Percentiles rank a stretch among this genome's conserved stretches.
Evolutionary conservation across 176 grass and related monocot genomes (phyloP).

Genomic region (Tillandsia leiboldiana): DNA sequence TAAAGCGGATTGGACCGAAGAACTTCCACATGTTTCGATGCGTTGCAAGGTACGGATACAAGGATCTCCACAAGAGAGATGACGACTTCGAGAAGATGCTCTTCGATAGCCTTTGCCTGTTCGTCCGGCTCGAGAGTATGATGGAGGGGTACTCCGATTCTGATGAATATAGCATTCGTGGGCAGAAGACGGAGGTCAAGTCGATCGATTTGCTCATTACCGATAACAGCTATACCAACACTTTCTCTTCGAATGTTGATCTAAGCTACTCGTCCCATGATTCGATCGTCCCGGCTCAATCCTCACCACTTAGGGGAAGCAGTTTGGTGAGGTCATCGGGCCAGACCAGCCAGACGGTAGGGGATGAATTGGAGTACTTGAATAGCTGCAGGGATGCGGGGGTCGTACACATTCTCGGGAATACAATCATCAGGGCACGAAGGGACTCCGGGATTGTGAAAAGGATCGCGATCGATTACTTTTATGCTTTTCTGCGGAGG

Average conservation of each 20-base stretch:
- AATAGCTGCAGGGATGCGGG: constrained; percentile 81
- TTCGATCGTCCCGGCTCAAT: constrained; percentile 48
- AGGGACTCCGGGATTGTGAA: constrained; percentile 67
- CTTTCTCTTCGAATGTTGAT: constrained; percentile 37
- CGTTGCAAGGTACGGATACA: constrained; percentile 81
- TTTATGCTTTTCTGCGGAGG: constrained; percentile 87
- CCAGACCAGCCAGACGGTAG: constrained; percentile 23
- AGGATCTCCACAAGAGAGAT: constrained; percentile 85
- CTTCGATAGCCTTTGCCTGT: constrained; percentile 49
- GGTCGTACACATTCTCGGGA: constrained; percentile 95
- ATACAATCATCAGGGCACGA: constrained; percentile 67
- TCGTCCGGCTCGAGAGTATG: constrained; percentile 82
- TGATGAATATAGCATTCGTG: constrained; percentile 45
- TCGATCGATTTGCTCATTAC: constrained; percentile 12
- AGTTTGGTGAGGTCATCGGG: constrained; percentile 23
- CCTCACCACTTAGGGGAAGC: constrained; percentile 6
- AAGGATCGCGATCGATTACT: constrained; percentile 61
- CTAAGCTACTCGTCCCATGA: constrained; percentile 56
- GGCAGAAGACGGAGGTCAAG: background rate
- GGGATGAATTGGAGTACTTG: constrained; percentile 80
- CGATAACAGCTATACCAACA: constrained; percentile 17
- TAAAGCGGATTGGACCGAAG: constrained; percentile 75
- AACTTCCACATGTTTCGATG: constrained; percentile 96
- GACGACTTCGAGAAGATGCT: constrained; percentile 91
- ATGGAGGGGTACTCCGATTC: constrained; percentile 94